These are phyloP conservation scores for Chlamydomonas eustigma DNA, from an alignment of 139 green algal genomes.

Conservation along the genomic window DNA sequence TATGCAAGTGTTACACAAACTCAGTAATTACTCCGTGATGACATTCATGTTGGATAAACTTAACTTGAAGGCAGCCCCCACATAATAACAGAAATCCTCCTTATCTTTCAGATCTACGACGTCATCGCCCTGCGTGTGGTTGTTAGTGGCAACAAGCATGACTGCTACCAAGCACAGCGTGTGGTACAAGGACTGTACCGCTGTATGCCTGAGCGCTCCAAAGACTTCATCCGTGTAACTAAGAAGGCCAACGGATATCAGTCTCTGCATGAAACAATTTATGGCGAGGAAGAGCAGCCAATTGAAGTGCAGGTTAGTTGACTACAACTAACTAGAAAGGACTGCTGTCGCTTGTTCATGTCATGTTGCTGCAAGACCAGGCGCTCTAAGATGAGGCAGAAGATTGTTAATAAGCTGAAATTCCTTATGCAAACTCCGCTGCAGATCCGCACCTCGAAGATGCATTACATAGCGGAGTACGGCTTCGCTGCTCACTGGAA, in stretches of 20 bases:
- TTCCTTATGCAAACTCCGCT: constrained; percentile 1
- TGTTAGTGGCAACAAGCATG: constrained; percentile 62
- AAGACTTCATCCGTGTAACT: constrained; percentile 82
- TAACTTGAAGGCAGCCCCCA: too few relatives aligned
- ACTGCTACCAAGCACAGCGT: constrained; percentile 84
- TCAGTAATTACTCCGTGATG: too few relatives aligned
- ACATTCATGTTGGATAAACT: too few relatives aligned
- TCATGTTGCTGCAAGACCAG: too few relatives aligned
- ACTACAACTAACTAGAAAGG: too few relatives aligned
- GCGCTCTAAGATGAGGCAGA: too few relatives aligned
- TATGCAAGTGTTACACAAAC: too few relatives aligned
- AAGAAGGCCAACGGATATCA: constrained; percentile 93
- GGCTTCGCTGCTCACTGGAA: constrained; percentile 92
- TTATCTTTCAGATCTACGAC: constrained; percentile 46
- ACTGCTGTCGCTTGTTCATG: too few relatives aligned
- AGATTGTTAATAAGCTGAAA: too few relatives aligned
- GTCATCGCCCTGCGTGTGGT: constrained; percentile 84
- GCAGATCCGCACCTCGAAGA: constrained; percentile 90
- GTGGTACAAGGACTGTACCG: constrained; percentile 48
- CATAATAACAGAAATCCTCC: not conserved
- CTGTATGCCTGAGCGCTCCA: constrained; percentile 44
- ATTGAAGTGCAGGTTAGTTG: constrained; percentile 50
- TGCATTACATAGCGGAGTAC: constrained; percentile 89
- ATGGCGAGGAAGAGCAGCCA: constrained; percentile 39
- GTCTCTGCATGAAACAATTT: constrained; percentile 59